Evolutionary conservation across 495 filamentous ascomycete genomes (phyloP), one percentile per base, ranked within the genome.

Genomic region (Penicillium desertorum): DNA sequence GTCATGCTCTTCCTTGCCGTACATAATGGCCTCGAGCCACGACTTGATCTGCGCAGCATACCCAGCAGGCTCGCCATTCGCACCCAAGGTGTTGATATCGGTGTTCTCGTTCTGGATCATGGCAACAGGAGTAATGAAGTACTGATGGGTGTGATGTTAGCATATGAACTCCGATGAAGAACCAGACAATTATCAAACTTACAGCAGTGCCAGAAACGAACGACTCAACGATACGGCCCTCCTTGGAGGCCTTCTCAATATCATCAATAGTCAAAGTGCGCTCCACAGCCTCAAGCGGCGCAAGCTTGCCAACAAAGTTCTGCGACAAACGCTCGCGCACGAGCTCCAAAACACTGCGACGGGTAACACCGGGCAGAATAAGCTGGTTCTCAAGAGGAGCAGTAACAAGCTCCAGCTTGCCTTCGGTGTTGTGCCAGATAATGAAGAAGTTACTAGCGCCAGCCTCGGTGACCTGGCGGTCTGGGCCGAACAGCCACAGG

Each of bases 381-480:
- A 96, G 78, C 69, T 86, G 84, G 68, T 88, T 89, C 39, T 86
- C 88, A 48, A 96, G 70, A 0, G 89, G 87, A 46, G 92, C 89
- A 10, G 92, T 97, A 37, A 96, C 78, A 29, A 97, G 79, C 79
- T 96, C 81, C 41, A 82, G 59, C 67, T 80, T 82, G 3, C 84
- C 85, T 1, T 87, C 81, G 66, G 77, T 80, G 30, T 83, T 86
- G 59, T 81, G 81, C 88, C 89, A 90, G 23, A 96, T 77, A 11
- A 96, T 80, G 71, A 97, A 96, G 78, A 97, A 96, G 71, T 96
- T 96, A 55, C 82, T 87, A 10, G 91, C 91, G n/a, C 92, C 92
- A 1, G 91, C 91, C 75, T 96, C 92, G 5, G 92, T 96, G 43
- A 95, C 88, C 63, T 83, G 81, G 12, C 84, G 82, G 43, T 91